phyloP scores from a whole-genome alignment of 371 early-diverging fungal genomes.

The Haplosporangium sp. region DNA sequence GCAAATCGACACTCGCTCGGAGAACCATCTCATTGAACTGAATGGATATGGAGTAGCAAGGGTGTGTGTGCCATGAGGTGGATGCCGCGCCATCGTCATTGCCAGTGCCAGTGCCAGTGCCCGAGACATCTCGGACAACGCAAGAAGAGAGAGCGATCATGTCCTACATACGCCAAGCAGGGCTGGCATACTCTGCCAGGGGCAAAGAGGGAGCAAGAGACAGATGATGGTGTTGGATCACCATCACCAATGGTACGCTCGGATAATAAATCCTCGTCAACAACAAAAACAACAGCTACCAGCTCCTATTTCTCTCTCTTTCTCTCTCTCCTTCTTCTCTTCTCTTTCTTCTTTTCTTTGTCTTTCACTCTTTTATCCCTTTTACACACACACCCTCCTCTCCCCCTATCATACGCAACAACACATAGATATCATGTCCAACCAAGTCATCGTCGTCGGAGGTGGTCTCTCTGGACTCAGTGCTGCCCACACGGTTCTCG shows the following conservation, averaged over 20 bases:
- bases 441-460: slow-evolving; percentile 89
- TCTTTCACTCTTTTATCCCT: slow-evolving; percentile 2
- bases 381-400: background rate
- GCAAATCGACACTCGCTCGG: background rate
- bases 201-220: no score
- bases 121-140: no score
- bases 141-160: no score
- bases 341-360: slow-evolving; percentile 2
- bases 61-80: no score
- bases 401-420: background rate
- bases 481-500: slow-evolving; percentile 87
- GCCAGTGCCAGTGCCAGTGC: no score
- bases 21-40: background rate
- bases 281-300: background rate
- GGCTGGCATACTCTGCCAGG: no score
- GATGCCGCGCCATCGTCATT: no score
- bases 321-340: slow-evolving; percentile 1
- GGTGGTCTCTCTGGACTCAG: slow-evolving; percentile 93
- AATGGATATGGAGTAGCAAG: no score
- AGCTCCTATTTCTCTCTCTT: slow-evolving; percentile 7
- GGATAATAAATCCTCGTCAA: background rate
- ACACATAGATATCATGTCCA: slow-evolving; percentile 44
- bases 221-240: no score
- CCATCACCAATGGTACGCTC: no score
- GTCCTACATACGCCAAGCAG: no score